phyloP scores from a whole-genome alignment of 305 asterid species.

The Solanum hybrid region DNA sequence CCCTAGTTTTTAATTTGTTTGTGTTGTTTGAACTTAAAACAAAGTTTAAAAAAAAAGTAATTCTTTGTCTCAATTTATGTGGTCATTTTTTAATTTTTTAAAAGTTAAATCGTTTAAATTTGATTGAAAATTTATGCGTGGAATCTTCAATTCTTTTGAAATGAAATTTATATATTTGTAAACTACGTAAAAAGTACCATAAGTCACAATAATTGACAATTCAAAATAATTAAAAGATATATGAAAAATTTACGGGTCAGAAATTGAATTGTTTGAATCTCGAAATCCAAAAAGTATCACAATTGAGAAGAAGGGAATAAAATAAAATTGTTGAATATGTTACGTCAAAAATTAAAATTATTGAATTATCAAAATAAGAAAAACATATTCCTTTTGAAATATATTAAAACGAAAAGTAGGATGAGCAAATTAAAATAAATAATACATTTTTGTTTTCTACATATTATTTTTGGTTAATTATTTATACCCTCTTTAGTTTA shows the following conservation, averaged over 20 bases:
- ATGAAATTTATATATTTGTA: too few species aligned
- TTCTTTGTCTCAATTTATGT: too few species aligned
- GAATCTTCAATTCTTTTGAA: too few species aligned
- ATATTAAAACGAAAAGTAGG: neutral
- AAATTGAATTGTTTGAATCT: neutral
- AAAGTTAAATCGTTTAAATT: too few species aligned
- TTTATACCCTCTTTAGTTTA: neutral
- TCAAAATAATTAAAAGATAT: neutral
- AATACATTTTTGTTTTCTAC: neutral
- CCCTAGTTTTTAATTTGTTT: neutral
- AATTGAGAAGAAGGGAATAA: too few species aligned
- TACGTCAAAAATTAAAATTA: neutral
- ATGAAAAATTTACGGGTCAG: too few species aligned
- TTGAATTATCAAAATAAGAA: neutral
- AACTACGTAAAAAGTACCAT: too few species aligned
- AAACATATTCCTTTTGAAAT: neutral
- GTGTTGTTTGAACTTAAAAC: neutral
- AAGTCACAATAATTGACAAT: neutral
- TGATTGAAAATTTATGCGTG: neutral
- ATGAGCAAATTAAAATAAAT: neutral
- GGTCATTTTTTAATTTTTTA: accelerated
- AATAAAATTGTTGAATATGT: neutral
- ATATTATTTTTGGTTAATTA: neutral
- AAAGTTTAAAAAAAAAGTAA: neutral
- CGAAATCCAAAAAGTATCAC: too few species aligned